Percentiles rank a stretch among this genome's conserved stretches.
phyloP scores from a whole-genome alignment of 1,284 basidiomycete genomes.

The Ceratobasidium sp. region DNA sequence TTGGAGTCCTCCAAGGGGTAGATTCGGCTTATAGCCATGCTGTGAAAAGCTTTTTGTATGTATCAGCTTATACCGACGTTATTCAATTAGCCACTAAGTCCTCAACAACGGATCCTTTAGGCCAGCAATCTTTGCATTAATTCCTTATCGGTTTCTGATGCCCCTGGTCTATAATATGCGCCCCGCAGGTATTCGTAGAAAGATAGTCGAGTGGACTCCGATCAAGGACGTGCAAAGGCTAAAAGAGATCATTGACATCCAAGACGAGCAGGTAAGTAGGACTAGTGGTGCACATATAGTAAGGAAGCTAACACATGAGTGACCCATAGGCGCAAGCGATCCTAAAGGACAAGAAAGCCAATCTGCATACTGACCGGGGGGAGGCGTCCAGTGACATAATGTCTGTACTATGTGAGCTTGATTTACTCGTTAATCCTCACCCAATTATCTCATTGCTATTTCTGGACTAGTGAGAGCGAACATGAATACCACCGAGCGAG shows the following conservation, averaged over 20 bases:
- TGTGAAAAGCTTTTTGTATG: slow-evolving; percentile 11
- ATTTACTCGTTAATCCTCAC: neutral
- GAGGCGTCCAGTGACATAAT: slow-evolving; percentile 8
- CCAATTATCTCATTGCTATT: neutral
- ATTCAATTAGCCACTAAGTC: neutral
- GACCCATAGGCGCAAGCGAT: slow-evolving; percentile 21
- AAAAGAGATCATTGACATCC: slow-evolving; percentile 24
- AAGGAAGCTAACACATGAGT: neutral
- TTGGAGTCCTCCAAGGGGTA: slow-evolving; percentile 8
- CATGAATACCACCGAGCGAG: neutral
- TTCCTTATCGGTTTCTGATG: neutral
- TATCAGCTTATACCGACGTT: too few species aligned
- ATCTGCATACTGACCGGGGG: neutral
- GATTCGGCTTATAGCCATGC: slow-evolving; percentile 22
- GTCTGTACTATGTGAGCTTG: slow-evolving; percentile 18
- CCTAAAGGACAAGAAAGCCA: neutral
- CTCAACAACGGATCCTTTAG: neutral
- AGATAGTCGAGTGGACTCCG: slow-evolving; percentile 16
- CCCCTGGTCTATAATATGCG: neutral
- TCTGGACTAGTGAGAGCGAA: slow-evolving; percentile 16
- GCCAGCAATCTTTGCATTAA: neutral
- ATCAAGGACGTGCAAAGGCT: neutral
- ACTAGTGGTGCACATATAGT: neutral
- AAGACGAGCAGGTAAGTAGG: slow-evolving; percentile 25
- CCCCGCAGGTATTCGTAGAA: neutral